Percentiles rank a stretch among this genome's conserved stretches.
Conservation (phyloP, 2,329 filamentous ascomycete genomes). For the Dryadomyces sulphureus region DNA sequence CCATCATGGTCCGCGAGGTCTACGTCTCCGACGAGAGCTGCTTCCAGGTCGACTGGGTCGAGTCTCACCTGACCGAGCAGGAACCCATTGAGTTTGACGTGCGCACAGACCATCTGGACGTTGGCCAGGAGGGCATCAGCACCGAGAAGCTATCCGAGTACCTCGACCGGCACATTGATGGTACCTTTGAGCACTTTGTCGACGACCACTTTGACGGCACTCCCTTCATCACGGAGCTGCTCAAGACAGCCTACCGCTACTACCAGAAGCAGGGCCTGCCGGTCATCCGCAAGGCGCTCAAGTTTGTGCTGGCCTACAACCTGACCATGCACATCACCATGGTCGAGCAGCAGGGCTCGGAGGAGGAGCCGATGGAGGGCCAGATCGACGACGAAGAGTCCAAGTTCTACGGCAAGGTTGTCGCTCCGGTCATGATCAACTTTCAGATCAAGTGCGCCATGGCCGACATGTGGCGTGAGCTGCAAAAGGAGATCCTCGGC, state of each 20-base stretch:
- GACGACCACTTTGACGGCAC: constrained; percentile 95
- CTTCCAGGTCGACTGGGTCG: constrained; percentile 88
- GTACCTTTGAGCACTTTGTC: constrained; percentile 82
- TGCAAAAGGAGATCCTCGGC: constrained; percentile 91
- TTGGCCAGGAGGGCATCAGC: constrained; percentile 78
- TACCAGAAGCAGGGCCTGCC: constrained; percentile 78
- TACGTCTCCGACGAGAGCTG: constrained; percentile 84
- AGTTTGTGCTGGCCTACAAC: constrained; percentile 91
- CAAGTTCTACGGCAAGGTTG: constrained; percentile 77
- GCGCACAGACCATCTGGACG: constrained; percentile 75
- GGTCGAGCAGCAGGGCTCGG: constrained; percentile 76
- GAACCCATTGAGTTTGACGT: constrained; percentile 72
- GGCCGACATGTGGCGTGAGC: constrained; percentile 94
- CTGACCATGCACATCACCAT: constrained; percentile 88
- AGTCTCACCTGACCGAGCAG: constrained; percentile 53
- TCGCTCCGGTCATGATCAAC: constrained; percentile 97
- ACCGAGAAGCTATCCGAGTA: constrained; percentile 74
- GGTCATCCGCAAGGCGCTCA: constrained; percentile 87
- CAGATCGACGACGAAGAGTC: constrained; percentile 77
- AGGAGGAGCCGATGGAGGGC: constrained; percentile 60
- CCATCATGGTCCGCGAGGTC: constrained; percentile 86
- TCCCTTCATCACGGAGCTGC: constrained; percentile 84
- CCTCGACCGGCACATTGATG: constrained; percentile 86
- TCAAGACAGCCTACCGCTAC: constrained; percentile 91
- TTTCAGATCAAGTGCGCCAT: constrained; percentile 98